phyloP scores from a whole-genome alignment of 345 rosid species.

The Citrus mangshanensis region DNA sequence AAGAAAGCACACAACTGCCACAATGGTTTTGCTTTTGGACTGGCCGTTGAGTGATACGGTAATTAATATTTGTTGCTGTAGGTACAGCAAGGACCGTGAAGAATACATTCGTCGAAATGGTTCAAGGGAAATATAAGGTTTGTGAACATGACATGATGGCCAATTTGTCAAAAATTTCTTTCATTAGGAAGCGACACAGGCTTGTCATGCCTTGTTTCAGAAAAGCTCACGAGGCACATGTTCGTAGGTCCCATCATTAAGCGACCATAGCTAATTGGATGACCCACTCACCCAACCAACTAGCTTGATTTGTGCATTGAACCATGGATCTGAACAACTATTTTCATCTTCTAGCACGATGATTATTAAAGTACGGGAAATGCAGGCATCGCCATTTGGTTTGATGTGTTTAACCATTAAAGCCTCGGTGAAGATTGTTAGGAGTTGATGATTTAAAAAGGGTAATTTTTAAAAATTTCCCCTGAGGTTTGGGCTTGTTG shows the following conservation, averaged over 20 bases:
- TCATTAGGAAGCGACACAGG: background rate
- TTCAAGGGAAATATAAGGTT: background rate
- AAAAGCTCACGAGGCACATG: constrained; percentile 5
- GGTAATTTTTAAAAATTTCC: no score
- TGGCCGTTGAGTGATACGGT: background rate
- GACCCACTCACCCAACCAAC: background rate
- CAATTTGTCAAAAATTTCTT: background rate
- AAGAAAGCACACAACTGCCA: background rate
- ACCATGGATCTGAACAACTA: background rate
- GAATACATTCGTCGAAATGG: background rate
- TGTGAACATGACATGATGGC: background rate
- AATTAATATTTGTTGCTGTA: background rate
- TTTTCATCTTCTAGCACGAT: no score
- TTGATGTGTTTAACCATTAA: no score
- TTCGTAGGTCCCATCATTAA: background rate
- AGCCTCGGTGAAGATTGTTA: no score
- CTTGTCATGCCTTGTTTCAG: background rate
- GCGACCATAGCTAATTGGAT: background rate
- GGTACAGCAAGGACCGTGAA: background rate
- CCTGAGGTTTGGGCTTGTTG: no score
- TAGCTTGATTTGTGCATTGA: no score
- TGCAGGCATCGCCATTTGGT: no score
- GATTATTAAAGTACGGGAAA: no score
- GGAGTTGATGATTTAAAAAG: background rate
- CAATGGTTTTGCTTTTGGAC: background rate